Evolutionary conservation across 192 early-diverging fungal species (phyloP), one percentile per base, ranked within the genome.

Genomic region (Paraglomus brasilianum): DNA sequence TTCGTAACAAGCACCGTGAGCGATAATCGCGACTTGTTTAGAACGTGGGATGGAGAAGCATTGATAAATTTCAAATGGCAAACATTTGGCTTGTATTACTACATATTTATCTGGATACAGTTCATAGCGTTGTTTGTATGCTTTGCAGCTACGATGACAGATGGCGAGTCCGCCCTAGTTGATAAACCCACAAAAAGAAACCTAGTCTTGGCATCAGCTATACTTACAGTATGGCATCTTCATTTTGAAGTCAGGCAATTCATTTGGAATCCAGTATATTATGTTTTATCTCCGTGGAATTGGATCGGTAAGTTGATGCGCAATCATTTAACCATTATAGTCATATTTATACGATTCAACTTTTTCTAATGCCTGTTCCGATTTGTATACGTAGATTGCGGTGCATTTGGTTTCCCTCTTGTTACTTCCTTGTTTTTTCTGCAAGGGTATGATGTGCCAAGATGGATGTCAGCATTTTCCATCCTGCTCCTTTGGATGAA

Each of bases 41-140:
- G 46, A 24, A n/a, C 6, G 8, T 62, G 60, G 60, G 46, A 46
- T 45, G 60, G 17, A 3, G 42, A 62, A 47, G 42, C 42, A 45
- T 19, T 62, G 10, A n/a, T 62, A 21, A 45, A 62, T 62, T 62
- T 62, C 17, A 62, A 62, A 7, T 62, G 60, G 44, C 43, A 62
- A 30, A 11, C 8, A 7, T 62, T 36, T 15, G 60, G 60, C 43
- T 21, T 7, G 5, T 45, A 62, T 45, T 62, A 62, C 30, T 62
- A 45, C 46, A 0, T 10, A 13, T 7, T 11, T 24, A 62, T 62
- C 36, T 62, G 60, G 41, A 5, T 47, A 13, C 6, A 46, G 14
- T 62, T 45, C 43, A 17, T 19, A 1, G 41, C 24, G 4, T 44
- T 45, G 10, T 3, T 62, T 8, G 17, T 4, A 47, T 19, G 60